Evolutionary conservation across 2,329 filamentous ascomycete genomes (phyloP).

Genomic region (Botrytis cinerea): DNA sequence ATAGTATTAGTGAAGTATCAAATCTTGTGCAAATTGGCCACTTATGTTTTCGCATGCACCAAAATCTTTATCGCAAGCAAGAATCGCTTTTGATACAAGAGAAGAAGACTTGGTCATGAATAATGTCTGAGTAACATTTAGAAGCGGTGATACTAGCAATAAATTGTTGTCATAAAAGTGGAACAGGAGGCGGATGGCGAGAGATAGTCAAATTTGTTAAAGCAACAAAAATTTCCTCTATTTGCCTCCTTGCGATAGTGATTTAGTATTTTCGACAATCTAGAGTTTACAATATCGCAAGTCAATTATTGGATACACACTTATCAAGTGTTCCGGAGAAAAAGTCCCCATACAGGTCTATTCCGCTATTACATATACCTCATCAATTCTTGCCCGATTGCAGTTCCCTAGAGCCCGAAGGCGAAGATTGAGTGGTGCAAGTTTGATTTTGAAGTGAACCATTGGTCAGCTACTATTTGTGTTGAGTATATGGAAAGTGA

Average conservation of each 20-base stretch:
- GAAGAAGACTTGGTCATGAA: not conserved
- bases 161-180: not conserved
- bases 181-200: not conserved
- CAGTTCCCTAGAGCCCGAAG: not conserved
- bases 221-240: accelerated
- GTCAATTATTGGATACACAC: not conserved
- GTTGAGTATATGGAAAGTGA: not conserved
- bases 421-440: not conserved
- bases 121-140: too few species aligned
- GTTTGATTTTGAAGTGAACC: not conserved
- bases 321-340: not conserved
- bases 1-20: not conserved
- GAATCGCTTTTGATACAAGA: not conserved
- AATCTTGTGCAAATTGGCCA: not conserved
- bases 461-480: not conserved
- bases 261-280: accelerated
- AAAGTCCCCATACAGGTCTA: accelerated
- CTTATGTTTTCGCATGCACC: too few species aligned
- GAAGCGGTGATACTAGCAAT: not conserved
- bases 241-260: accelerated
- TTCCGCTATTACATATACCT: accelerated
- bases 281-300: not conserved
- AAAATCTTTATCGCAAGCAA: not conserved
- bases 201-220: accelerated
- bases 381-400: not conserved